Conservation (phyloP, 106 monocot species). For the Allium sativum region DNA sequence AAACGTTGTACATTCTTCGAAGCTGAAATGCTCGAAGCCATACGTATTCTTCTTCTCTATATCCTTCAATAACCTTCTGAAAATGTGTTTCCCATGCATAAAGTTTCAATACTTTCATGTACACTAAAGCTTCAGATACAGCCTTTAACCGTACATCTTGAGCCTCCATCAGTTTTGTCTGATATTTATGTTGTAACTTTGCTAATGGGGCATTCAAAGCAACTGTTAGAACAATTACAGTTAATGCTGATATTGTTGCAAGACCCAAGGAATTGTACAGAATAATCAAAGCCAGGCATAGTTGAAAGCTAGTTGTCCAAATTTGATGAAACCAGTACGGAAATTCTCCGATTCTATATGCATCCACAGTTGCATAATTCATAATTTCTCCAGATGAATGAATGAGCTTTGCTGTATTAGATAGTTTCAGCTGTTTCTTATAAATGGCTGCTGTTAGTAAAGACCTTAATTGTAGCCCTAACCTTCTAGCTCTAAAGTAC, state of each 20-base stretch:
- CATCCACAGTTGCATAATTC: conserved; percentile 85
- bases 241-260: conserved; percentile 68
- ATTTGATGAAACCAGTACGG: conserved; percentile 90
- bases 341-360: conserved; percentile 91
- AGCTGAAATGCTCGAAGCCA: conserved; percentile 78
- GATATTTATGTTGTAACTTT: conserved; percentile 80
- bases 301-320: conserved; percentile 82
- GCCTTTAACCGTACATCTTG: conserved; percentile 89
- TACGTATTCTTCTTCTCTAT: conserved; percentile 47
- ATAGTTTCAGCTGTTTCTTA: conserved; percentile 69
- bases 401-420: conserved; percentile 47
- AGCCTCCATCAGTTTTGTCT: conserved; percentile 67
- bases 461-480: conserved; percentile 79
- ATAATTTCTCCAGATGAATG: conserved; percentile 96
- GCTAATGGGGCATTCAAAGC: conserved; percentile 74
- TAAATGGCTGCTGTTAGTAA: conserved; percentile 74
- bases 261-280: conserved; percentile 78
- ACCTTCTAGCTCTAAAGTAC: conserved; percentile 61
- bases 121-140: conserved; percentile 71
- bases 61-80: conserved; percentile 49
- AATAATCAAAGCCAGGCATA: conserved; percentile 65
- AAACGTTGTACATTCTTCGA: conserved; percentile 57
- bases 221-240: conserved; percentile 71
- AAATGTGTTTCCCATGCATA: conserved; percentile 96
- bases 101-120: conserved; percentile 95